Percentiles rank a stretch among this genome's conserved stretches.
Conservation (phyloP, 345 rosid species). For the Angophora floribunda region DNA sequence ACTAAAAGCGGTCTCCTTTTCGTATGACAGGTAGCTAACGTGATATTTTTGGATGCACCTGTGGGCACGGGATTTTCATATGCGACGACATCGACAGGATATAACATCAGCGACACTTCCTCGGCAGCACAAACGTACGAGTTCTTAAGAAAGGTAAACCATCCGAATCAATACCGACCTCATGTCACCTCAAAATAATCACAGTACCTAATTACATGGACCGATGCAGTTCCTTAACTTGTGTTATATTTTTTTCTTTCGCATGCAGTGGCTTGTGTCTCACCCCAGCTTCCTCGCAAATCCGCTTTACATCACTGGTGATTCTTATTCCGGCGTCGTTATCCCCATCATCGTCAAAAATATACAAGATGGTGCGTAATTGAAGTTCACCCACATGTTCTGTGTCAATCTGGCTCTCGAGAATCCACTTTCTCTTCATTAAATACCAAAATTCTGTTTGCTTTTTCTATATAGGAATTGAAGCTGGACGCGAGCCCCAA, state of each 20-base stretch:
- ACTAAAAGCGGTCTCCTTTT: neutral
- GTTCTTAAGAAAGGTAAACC: neutral
- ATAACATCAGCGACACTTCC: neutral
- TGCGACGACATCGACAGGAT: neutral
- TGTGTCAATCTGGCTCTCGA: neutral
- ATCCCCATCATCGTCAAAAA: slow-evolving; percentile 5
- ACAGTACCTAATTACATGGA: neutral
- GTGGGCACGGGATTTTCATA: slow-evolving; percentile 1
- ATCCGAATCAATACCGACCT: neutral
- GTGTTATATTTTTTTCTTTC: neutral
- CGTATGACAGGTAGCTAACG: neutral
- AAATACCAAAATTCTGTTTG: neutral
- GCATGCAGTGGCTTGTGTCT: slow-evolving; percentile 16
- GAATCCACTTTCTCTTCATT: neutral
- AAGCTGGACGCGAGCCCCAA: neutral
- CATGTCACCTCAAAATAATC: neutral
- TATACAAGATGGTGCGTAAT: slow-evolving; percentile 5
- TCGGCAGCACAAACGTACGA: neutral
- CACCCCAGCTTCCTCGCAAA: slow-evolving; percentile 14
- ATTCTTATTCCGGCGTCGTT: slow-evolving; percentile 14
- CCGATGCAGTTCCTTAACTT: neutral
- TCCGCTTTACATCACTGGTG: slow-evolving; percentile 20
- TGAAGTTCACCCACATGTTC: neutral
- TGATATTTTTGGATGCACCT: neutral
- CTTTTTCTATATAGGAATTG: neutral